Conservation (phyloP, 768 basidiomycete genomes). For the Cystobasidium tubakii region DNA sequence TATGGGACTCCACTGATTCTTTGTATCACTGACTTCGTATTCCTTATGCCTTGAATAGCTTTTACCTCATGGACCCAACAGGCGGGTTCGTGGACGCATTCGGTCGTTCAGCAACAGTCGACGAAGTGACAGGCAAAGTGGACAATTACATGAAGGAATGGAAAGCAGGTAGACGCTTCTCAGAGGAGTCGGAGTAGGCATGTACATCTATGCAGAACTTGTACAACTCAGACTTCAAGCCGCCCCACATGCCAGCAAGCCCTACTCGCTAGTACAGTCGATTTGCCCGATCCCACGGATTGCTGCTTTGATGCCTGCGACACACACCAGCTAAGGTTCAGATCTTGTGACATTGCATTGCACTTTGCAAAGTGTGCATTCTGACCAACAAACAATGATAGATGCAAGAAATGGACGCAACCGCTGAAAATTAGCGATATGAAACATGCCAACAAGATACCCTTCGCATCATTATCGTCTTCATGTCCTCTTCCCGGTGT, state of each 20-base stretch:
- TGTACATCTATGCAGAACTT: neutral
- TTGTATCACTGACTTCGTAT: neutral
- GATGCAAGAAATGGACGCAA: too few species aligned
- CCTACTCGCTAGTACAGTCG: too few species aligned
- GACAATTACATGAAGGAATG: conserved; percentile 51
- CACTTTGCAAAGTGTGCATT: neutral
- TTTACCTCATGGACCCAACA: conserved; percentile 94
- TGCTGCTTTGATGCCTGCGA: too few species aligned
- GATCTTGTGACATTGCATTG: neutral
- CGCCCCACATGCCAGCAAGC: neutral
- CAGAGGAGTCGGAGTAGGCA: neutral
- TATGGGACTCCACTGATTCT: neutral
- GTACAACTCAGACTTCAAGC: too few species aligned
- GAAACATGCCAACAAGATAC: too few species aligned
- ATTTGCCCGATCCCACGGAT: too few species aligned
- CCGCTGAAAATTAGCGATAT: too few species aligned
- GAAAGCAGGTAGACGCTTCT: conserved; percentile 37
- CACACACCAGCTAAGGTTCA: too few species aligned
- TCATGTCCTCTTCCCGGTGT: too few species aligned
- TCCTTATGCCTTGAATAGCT: conserved; percentile 81
- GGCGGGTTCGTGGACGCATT: conserved; percentile 95
- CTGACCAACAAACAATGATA: too few species aligned
- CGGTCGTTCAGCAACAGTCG: conserved; percentile 60
- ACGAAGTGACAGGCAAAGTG: conserved; percentile 58
- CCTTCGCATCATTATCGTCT: too few species aligned